A percentile compares a stretch with the other conserved stretches of the same genome.
These are phyloP conservation scores for Trametes pubescens DNA, from an alignment of 1,284 basidiomycete genomes.

Conservation along the genomic window DNA sequence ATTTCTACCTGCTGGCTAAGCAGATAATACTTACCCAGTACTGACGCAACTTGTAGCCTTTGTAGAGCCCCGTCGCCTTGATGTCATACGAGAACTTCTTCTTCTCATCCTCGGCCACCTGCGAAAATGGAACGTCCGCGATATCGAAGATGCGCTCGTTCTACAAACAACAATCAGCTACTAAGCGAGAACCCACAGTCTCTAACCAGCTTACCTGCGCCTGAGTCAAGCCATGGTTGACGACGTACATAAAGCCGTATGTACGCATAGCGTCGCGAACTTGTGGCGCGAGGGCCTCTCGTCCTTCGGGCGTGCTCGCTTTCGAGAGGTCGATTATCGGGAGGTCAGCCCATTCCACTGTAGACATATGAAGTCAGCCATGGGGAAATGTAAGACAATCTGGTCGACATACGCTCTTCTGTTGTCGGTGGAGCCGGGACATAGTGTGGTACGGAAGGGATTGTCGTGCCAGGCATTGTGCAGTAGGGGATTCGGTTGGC, in stretches of 20 bases:
- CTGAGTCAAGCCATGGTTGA: slow-evolving; percentile 63
- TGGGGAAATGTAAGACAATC: too few species aligned
- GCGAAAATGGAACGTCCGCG: slow-evolving; percentile 62
- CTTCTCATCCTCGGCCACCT: slow-evolving; percentile 62
- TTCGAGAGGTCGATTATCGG: slow-evolving; percentile 70
- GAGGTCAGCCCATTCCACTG: slow-evolving; percentile 76
- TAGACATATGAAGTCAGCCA: neutral
- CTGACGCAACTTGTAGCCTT: slow-evolving; percentile 60
- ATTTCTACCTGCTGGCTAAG: neutral
- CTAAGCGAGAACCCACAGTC: neutral
- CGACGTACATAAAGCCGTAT: slow-evolving; percentile 70
- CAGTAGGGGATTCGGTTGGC: neutral
- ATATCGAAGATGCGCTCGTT: slow-evolving; percentile 64
- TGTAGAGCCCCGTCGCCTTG: slow-evolving; percentile 56
- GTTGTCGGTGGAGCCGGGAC: slow-evolving; percentile 45
- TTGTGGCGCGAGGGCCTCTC: slow-evolving; percentile 55
- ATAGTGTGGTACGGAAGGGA: slow-evolving; percentile 44
- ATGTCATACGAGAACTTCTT: slow-evolving; percentile 52
- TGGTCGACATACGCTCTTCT: slow-evolving; percentile 42
- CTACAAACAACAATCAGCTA: slow-evolving; percentile 14
- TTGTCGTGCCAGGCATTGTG: slow-evolving; percentile 19
- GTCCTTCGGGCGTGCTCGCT: slow-evolving; percentile 55
- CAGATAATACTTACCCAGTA: slow-evolving; percentile 51
- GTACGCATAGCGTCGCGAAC: slow-evolving; percentile 65
- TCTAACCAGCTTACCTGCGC: slow-evolving; percentile 27